Evolutionary conservation across 2,329 filamentous ascomycete genomes (phyloP).

Genomic region (Fusarium nurragi): DNA sequence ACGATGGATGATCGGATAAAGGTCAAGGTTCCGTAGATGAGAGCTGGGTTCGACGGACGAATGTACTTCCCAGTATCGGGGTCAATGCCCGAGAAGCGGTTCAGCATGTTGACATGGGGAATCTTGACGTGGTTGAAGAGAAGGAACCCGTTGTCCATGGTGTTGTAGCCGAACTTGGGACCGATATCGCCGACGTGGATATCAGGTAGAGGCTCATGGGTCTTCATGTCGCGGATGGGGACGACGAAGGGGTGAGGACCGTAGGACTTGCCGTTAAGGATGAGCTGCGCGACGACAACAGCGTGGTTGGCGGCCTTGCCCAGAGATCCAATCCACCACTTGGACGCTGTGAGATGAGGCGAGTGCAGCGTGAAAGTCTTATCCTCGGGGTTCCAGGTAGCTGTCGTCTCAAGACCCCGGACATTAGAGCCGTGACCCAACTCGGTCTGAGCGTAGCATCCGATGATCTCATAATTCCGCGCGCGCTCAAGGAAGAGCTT

Average conservation of each 20-base stretch:
- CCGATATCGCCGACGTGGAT: constrained; percentile 83
- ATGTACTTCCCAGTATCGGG: constrained; percentile 74
- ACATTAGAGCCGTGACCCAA: constrained; percentile 83
- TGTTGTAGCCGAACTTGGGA: constrained; percentile 82
- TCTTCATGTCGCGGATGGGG: constrained; percentile 75
- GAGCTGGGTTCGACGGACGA: constrained; percentile 70
- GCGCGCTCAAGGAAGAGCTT: constrained; percentile 76
- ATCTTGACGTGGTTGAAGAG: constrained; percentile 78
- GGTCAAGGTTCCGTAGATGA: constrained; percentile 80
- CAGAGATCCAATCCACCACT: constrained; percentile 87
- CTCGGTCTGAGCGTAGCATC: constrained; percentile 85
- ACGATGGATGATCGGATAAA: constrained; percentile 80
- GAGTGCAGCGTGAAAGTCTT: constrained; percentile 81
- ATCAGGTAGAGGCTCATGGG: constrained; percentile 73
- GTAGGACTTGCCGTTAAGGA: constrained; percentile 72
- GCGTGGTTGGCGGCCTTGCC: constrained; percentile 80
- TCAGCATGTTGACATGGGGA: constrained; percentile 78
- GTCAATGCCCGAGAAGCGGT: constrained; percentile 75
- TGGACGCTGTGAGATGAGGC: constrained; percentile 77
- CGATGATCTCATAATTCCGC: constrained; percentile 75
- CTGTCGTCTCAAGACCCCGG: constrained; percentile 75
- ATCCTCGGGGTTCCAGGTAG: constrained; percentile 77
- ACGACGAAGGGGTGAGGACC: constrained; percentile 84
- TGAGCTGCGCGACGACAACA: constrained; percentile 81
- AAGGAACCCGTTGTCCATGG: constrained; percentile 84